These are phyloP conservation scores for Alnus rubra DNA, from an alignment of 306 rosid genomes.

Conservation along the genomic window DNA sequence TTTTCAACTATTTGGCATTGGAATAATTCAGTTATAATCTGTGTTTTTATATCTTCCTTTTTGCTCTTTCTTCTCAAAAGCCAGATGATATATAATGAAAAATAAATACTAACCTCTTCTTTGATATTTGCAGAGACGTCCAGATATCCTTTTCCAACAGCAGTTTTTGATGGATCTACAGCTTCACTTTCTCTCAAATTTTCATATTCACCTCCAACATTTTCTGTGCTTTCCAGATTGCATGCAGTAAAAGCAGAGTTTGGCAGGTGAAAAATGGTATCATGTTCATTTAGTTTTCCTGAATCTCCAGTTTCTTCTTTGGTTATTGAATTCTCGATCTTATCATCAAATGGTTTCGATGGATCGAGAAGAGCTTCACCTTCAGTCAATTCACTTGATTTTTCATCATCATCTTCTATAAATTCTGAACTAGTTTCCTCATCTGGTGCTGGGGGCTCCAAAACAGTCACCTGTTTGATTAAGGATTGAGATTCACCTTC, in stretches of 20 bases:
- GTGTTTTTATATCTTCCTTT: neutral
- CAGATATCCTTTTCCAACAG: neutral
- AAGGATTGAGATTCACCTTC: constrained; percentile 19
- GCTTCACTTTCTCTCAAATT: neutral
- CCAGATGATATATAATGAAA: neutral
- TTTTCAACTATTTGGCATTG: no score
- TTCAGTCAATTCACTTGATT: constrained; percentile 16
- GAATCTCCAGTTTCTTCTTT: constrained; percentile 2
- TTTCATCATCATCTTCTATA: constrained; percentile 15
- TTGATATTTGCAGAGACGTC: neutral
- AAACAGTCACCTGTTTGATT: constrained; percentile 6
- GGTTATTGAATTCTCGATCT: neutral
- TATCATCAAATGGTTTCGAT: neutral
- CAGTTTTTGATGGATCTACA: neutral
- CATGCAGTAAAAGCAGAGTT: neutral
- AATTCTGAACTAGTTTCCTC: neutral
- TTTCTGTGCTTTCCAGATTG: neutral
- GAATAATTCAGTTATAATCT: no score
- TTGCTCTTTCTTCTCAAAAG: neutral
- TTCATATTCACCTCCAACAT: constrained; percentile 12
- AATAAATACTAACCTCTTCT: constrained; percentile 15
- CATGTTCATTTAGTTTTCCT: neutral
- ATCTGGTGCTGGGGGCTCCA: constrained; percentile 10
- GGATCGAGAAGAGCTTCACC: constrained; percentile 18
- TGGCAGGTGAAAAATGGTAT: neutral